Evolutionary conservation across 1,284 basidiomycete species (phyloP).

Genomic region (Fomitopsis betulina): DNA sequence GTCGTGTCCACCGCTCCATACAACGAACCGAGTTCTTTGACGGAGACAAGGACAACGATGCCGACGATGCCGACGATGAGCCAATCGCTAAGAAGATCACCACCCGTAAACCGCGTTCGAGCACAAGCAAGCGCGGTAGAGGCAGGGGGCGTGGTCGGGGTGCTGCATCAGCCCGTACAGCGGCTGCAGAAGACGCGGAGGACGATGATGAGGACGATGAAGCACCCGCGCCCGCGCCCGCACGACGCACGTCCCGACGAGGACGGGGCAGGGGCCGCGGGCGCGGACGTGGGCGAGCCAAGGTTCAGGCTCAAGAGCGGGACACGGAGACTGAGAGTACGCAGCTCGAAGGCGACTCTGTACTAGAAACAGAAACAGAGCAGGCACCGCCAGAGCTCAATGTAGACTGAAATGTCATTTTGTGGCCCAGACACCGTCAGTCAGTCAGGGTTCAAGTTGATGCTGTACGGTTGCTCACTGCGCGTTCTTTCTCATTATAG

Average conservation of each 20-base stretch:
- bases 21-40: constrained; percentile 70
- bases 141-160: neutral
- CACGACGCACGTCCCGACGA: constrained; percentile 4
- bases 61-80: constrained; percentile 10
- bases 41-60: constrained; percentile 53
- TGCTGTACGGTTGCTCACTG: too few relatives aligned
- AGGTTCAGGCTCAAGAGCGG: constrained; percentile 14
- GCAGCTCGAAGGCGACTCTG: constrained; percentile 5
- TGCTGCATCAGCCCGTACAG: neutral
- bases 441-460: too few relatives aligned
- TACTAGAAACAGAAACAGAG: neutral
- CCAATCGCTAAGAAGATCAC: constrained; percentile 6
- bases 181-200: constrained; percentile 3
- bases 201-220: neutral
- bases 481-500: too few relatives aligned
- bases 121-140: neutral
- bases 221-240: constrained; percentile 11
- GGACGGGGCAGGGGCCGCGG: constrained; percentile 16
- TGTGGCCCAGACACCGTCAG: neutral
- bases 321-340: constrained; percentile 11
- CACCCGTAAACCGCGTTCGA: constrained; percentile 7
- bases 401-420: neutral
- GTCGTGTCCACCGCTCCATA: constrained; percentile 43
- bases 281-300: constrained; percentile 16
- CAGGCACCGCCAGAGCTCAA: constrained; percentile 3